These are phyloP conservation scores for Physcomitrium patens DNA, from an alignment of 225 moss, liverwort and hornwort genomes.

Conservation along the genomic window DNA sequence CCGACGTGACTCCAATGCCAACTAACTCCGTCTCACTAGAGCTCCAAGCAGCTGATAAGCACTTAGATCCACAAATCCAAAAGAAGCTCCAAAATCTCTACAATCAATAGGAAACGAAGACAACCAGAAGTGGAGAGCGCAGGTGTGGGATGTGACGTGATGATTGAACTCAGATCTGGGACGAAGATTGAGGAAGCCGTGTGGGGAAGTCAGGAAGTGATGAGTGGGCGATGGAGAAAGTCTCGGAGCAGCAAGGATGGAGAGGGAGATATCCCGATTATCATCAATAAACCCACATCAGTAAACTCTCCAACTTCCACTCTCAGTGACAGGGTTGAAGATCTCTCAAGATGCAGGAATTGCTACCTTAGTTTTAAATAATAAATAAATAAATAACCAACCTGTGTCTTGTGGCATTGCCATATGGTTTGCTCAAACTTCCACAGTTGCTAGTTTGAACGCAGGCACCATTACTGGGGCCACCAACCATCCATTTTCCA, in stretches of 20 bases:
- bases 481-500: no score
- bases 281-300: background rate
- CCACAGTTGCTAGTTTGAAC: background rate
- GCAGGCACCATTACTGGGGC: background rate
- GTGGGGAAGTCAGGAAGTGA: background rate
- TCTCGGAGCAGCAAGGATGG: background rate
- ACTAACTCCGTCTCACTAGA: no score
- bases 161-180: slow-evolving; percentile 16
- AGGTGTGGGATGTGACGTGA: background rate
- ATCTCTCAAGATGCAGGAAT: background rate
- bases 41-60: no score
- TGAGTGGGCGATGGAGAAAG: background rate
- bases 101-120: background rate
- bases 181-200: slow-evolving; percentile 1
- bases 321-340: background rate
- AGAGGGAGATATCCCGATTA: background rate
- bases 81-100: background rate
- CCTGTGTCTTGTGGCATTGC: slow-evolving; percentile 11
- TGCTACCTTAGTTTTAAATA: no score
- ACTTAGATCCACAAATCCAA: background rate
- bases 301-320: background rate
- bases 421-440: background rate
- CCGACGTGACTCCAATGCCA: no score
- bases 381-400: background rate
- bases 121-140: background rate